Conservation (phyloP, 1,284 basidiomycete genomes). For the Cryptococcus sp. region DNA sequence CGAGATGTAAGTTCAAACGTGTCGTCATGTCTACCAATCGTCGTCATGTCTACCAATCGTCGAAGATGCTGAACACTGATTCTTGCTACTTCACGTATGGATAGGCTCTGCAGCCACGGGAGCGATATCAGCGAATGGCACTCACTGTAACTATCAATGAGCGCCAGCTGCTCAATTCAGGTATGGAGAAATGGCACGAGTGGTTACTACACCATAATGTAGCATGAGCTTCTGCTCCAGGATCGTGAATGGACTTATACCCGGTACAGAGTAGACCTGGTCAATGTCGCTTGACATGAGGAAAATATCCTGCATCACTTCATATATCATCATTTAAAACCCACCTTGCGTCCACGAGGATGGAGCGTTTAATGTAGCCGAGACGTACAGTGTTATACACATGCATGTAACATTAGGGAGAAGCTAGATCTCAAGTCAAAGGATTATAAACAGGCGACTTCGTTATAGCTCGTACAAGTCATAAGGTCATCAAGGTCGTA, state of each 20-base stretch:
- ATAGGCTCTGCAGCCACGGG: slow-evolving; percentile 21
- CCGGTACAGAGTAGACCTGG: slow-evolving; percentile 50
- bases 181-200: slow-evolving; percentile 38
- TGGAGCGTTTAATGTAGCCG: too few species aligned
- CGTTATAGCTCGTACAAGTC: too few species aligned
- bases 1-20: slow-evolving; percentile 29
- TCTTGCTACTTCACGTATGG: not conserved
- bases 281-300: too few species aligned
- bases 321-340: too few species aligned
- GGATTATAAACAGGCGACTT: too few species aligned
- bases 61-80: slow-evolving; percentile 1
- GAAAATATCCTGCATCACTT: too few species aligned
- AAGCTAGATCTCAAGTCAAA: too few species aligned
- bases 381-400: too few species aligned
- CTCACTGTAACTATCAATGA: slow-evolving; percentile 47
- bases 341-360: too few species aligned
- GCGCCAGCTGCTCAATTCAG: slow-evolving; percentile 36
- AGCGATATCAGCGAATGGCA: slow-evolving; percentile 34
- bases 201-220: slow-evolving; percentile 57
- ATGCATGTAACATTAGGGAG: too few species aligned
- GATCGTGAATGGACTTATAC: slow-evolving; percentile 60
- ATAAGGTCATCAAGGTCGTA: too few species aligned
- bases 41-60: not conserved
- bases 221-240: slow-evolving; percentile 7
- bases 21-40: not conserved